Evolutionary conservation across 2,329 filamentous ascomycete species (phyloP).

Genomic region (Orbilia brochopaga): DNA sequence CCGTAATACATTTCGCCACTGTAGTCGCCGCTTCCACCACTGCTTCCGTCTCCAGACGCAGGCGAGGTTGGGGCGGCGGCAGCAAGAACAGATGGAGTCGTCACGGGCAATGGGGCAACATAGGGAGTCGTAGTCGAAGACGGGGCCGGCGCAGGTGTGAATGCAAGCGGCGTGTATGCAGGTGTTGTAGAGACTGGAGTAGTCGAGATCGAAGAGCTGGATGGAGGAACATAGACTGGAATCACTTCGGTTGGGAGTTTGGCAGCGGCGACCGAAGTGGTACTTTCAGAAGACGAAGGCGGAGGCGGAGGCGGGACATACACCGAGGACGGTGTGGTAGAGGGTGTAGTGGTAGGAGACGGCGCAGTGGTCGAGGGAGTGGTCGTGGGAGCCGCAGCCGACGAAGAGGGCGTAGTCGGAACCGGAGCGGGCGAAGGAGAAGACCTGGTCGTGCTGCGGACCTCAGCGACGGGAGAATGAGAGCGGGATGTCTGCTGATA

Average conservation of each 20-base stretch:
- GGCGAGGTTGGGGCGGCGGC: constrained; percentile 15
- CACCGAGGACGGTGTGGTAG: constrained; percentile 4
- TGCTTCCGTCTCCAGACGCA: constrained; percentile 5
- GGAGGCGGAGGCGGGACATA: constrained; percentile 25
- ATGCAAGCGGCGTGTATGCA: constrained; percentile 7
- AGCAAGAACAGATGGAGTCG: not conserved
- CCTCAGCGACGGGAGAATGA: constrained; percentile 8
- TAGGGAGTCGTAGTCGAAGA: not conserved
- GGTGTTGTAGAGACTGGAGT: not conserved
- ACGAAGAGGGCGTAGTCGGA: not conserved
- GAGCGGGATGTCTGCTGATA: constrained; percentile 6
- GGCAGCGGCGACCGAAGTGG: constrained; percentile 19
- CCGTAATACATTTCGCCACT: constrained; percentile 26
- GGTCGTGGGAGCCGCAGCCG: constrained; percentile 12
- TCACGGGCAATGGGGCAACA: not conserved
- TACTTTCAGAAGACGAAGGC: constrained; percentile 26
- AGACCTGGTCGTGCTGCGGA: constrained; percentile 2
- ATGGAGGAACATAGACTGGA: constrained; percentile 26
- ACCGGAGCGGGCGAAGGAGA: not conserved
- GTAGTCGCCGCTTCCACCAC: not conserved
- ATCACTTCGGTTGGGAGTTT: constrained; percentile 35
- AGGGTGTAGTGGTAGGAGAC: constrained; percentile 15
- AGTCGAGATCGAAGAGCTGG: constrained; percentile 5
- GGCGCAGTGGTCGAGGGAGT: constrained; percentile 17
- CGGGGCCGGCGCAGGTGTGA: not conserved